These are phyloP conservation scores for Venturiaceae sp. DNA, from an alignment of 2,329 filamentous ascomycete species.

Conservation along the genomic window DNA sequence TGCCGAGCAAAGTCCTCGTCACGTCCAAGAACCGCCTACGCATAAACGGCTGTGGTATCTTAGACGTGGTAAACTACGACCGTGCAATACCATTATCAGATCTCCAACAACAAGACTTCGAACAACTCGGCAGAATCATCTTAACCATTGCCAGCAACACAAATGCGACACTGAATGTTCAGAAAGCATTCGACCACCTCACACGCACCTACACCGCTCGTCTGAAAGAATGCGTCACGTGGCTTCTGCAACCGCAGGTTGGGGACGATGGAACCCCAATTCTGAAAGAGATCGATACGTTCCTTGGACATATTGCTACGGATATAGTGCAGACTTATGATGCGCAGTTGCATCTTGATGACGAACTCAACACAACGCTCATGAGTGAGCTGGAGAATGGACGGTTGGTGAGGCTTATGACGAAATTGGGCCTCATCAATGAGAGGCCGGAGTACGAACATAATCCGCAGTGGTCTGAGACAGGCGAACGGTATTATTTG, in stretches of 20 bases:
- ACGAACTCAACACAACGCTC: conserved; percentile 63
- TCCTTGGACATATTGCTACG: conserved; percentile 67
- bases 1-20: conserved; percentile 78
- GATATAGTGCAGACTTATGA: conserved; percentile 71
- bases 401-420: conserved; percentile 65
- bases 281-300: conserved; percentile 66
- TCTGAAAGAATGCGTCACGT: conserved; percentile 68
- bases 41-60: conserved; percentile 75
- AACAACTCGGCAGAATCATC: conserved; percentile 74
- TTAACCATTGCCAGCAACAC: conserved; percentile 70
- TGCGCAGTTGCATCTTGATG: conserved; percentile 66
- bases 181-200: conserved; percentile 66
- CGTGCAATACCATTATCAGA: conserved; percentile 55
- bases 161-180: conserved; percentile 51
- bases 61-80: conserved; percentile 84
- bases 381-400: conserved; percentile 83
- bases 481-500: conserved; percentile 81
- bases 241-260: conserved; percentile 61
- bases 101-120: conserved; percentile 78
- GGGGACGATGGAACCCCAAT: conserved; percentile 19
- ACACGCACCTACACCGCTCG: conserved; percentile 67
- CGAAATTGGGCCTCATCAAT: conserved; percentile 82
- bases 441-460: conserved; percentile 80
- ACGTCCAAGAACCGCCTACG: conserved; percentile 87
- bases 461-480: conserved; percentile 75